Conservation (phyloP, 2,329 filamentous ascomycete genomes). For the Arthrocladium fulminans region DNA sequence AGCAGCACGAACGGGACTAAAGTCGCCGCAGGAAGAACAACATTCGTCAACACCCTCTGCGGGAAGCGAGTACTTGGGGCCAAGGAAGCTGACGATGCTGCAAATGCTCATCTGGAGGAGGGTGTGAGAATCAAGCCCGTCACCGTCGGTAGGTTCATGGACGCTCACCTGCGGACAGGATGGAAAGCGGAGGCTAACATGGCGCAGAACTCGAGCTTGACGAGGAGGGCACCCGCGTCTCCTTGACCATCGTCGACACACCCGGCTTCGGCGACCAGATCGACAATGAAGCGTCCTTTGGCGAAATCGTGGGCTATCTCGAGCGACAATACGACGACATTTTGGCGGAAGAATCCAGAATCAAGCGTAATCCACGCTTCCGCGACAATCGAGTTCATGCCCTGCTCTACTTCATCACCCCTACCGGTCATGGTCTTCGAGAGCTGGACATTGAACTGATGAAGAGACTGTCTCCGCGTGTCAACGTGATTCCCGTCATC, state of each 20-base stretch:
- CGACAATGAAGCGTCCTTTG: conserved; percentile 98
- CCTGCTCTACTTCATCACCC: conserved; percentile 98
- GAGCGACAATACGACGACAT: conserved; percentile 99
- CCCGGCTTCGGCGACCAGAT: conserved; percentile 98
- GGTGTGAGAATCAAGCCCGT: conserved; percentile 98
- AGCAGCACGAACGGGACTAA: background rate
- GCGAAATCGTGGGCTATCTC: conserved; percentile 95
- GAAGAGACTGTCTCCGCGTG: conserved; percentile 95
- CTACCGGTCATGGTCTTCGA: conserved; percentile 92
- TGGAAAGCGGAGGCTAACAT: conserved; percentile 24
- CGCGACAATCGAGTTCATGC: conserved; percentile 98
- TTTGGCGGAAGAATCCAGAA: conserved; percentile 96
- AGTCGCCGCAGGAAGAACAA: conserved; percentile 66
- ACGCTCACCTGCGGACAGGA: conserved; percentile 2
- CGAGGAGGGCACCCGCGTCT: conserved; percentile 96
- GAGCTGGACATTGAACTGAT: conserved; percentile 99
- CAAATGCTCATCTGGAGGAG: conserved; percentile 83
- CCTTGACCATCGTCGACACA: conserved; percentile 95
- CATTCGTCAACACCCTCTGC: conserved; percentile 98
- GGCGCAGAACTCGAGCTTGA: conserved; percentile 78
- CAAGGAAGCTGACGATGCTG: conserved; percentile 88
- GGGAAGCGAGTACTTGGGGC: conserved; percentile 82
- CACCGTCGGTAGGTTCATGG: conserved; percentile 68
- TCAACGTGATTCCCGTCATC: conserved; percentile 98
- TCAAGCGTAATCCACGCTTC: conserved; percentile 99